Conservation (phyloP, 441 rosid genomes). For the Cnidoscolus chayamansa region DNA sequence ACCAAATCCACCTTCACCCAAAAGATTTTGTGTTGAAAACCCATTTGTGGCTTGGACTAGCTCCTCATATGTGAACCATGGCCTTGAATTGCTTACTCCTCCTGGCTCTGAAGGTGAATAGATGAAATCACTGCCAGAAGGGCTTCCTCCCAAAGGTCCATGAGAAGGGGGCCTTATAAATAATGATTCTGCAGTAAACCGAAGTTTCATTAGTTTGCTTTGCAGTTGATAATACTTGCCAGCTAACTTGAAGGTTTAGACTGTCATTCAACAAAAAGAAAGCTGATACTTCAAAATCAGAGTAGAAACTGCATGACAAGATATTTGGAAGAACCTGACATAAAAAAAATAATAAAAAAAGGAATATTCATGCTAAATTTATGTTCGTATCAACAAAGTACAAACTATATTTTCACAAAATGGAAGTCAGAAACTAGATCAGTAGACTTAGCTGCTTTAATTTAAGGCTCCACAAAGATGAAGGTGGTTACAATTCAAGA, state of each 20-base stretch:
- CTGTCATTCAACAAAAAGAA: conserved; percentile 10
- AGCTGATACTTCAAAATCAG: neutral
- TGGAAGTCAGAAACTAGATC: neutral
- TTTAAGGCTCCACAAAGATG: neutral
- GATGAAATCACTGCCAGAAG: conserved; percentile 39
- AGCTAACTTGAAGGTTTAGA: conserved; percentile 3
- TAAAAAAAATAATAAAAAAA: neutral
- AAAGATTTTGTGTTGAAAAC: conserved; percentile 60
- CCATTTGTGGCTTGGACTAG: conserved; percentile 64
- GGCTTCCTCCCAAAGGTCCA: conserved; percentile 35
- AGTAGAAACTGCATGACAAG: neutral
- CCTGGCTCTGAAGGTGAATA: conserved; percentile 51
- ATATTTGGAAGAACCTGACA: neutral
- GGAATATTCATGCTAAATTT: neutral
- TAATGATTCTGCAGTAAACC: conserved; percentile 38
- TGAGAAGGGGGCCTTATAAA: conserved; percentile 44
- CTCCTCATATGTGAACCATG: conserved; percentile 79
- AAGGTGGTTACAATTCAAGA: conserved; percentile 1
- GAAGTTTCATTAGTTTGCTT: conserved; percentile 20
- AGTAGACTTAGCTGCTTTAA: neutral
- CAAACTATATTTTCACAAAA: neutral
- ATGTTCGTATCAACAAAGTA: neutral
- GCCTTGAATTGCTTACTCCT: conserved; percentile 54
- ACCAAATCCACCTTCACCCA: conserved; percentile 99
- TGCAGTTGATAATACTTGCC: conserved; percentile 11